These are phyloP conservation scores for Clohesyomyces aquaticus DNA, from an alignment of 495 filamentous ascomycete species.

Conservation along the genomic window DNA sequence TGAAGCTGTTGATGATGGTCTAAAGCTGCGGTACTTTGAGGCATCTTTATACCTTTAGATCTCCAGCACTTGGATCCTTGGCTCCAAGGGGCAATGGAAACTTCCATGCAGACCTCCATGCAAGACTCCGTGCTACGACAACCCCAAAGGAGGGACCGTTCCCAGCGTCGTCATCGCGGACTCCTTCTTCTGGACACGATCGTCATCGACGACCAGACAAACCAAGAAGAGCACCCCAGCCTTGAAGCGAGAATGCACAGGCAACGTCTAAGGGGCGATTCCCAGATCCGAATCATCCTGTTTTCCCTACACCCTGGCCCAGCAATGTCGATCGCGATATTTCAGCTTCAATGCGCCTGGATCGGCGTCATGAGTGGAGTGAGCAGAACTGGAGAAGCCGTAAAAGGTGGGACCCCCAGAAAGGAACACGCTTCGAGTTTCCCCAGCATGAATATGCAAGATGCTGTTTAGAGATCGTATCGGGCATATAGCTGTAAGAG, in stretches of 20 bases:
- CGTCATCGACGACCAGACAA: conserved; percentile 5
- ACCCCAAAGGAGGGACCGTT: neutral
- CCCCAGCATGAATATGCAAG: conserved; percentile 3
- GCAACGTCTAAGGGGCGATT: conserved; percentile 15
- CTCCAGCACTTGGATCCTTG: neutral
- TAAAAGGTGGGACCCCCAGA: conserved; percentile 4
- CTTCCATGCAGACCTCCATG: neutral
- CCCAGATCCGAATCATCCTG: conserved; percentile 12
- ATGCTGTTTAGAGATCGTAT: conserved; percentile 18
- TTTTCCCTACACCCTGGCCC: neutral
- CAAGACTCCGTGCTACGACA: neutral
- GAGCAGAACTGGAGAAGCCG: conserved; percentile 8
- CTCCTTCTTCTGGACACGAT: conserved; percentile 15
- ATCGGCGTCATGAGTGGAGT: conserved; percentile 5
- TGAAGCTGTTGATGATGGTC: conserved; percentile 37
- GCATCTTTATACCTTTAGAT: conserved; percentile 37
- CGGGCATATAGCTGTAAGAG: conserved; percentile 21
- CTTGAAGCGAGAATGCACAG: neutral
- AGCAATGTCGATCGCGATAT: conserved; percentile 33
- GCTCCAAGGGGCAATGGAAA: conserved; percentile 15
- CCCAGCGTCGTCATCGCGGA: conserved; percentile 29
- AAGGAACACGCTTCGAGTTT: conserved; percentile 16
- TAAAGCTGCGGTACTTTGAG: conserved; percentile 1
- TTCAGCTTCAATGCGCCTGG: conserved; percentile 37
- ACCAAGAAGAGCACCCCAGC: neutral